Conservation (phyloP, 2,329 filamentous ascomycete genomes). For the Fusarium annulatum region DNA sequence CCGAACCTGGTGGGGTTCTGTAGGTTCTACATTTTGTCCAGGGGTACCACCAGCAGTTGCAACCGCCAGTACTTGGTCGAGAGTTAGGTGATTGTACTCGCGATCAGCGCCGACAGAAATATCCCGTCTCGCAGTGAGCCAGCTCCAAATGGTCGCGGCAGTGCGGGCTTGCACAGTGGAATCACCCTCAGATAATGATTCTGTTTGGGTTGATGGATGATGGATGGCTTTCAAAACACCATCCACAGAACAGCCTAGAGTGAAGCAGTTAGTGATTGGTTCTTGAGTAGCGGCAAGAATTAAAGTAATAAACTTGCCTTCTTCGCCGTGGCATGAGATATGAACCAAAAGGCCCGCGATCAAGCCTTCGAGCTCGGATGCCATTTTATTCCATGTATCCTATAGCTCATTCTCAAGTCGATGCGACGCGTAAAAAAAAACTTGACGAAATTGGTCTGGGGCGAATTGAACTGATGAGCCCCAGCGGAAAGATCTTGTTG, state of each 20-base stretch:
- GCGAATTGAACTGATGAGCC: conserved; percentile 47
- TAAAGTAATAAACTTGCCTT: conserved; percentile 46
- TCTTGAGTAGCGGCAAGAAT: neutral
- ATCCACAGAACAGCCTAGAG: conserved; percentile 48
- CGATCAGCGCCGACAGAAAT: conserved; percentile 50
- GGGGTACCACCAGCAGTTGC: conserved; percentile 7
- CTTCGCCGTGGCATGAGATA: conserved; percentile 53
- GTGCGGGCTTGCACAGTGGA: conserved; percentile 41
- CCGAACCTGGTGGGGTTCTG: conserved; percentile 31
- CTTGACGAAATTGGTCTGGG: conserved; percentile 34
- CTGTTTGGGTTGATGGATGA: conserved; percentile 37
- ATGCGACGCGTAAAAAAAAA: conserved; percentile 32
- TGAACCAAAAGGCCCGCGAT: conserved; percentile 52
- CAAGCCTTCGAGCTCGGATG: conserved; percentile 53
- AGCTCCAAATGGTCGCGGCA: conserved; percentile 51
- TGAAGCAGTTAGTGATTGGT: conserved; percentile 16
- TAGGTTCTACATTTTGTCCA: conserved; percentile 8
- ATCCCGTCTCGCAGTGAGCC: conserved; percentile 50
- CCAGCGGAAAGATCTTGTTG: conserved; percentile 29
- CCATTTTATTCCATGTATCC: conserved; percentile 44
- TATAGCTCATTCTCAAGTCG: conserved; percentile 44
- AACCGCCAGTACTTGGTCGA: conserved; percentile 46
- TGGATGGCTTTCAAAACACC: conserved; percentile 49
- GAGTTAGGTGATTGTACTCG: conserved; percentile 54
- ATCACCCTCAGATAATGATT: conserved; percentile 20